Percentiles rank a stretch among this genome's conserved stretches.
phyloP scores from a whole-genome alignment of 2,329 filamentous ascomycete species.

The Colletotrichum endophyticum region DNA sequence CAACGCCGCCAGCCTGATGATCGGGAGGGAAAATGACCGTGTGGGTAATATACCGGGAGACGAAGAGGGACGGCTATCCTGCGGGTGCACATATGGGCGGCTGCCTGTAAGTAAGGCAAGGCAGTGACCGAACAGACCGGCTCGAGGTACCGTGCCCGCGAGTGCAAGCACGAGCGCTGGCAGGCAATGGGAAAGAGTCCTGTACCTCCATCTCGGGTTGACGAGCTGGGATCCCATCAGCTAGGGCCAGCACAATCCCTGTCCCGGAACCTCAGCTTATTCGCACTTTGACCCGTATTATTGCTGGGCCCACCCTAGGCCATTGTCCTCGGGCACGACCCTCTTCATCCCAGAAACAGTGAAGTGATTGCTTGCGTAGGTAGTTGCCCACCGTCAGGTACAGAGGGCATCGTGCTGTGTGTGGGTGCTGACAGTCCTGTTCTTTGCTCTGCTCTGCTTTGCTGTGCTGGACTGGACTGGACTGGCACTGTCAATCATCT shows the following conservation, averaged over 20 bases:
- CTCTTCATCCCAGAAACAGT: background rate
- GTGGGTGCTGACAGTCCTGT: background rate
- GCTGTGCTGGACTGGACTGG: background rate
- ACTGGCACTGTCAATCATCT: background rate
- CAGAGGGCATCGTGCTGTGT: background rate
- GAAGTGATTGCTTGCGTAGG: background rate
- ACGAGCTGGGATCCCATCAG: background rate
- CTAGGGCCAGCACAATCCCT: conserved; percentile 4
- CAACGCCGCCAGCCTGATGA: background rate
- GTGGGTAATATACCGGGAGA: background rate
- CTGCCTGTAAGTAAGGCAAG: background rate
- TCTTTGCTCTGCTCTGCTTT: background rate
- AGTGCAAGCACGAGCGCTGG: background rate
- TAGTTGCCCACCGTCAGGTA: background rate
- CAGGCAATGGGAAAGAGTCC: background rate
- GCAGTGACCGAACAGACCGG: background rate
- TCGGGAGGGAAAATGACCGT: background rate
- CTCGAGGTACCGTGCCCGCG: background rate
- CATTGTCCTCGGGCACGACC: background rate
- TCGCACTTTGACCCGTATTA: conserved; percentile 2
- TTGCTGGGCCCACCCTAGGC: conserved; percentile 1
- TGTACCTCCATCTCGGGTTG: conserved; percentile 2
- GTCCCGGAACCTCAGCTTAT: conserved; percentile 3
- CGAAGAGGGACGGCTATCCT: background rate
- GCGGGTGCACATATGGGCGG: background rate